These are phyloP conservation scores for Calonectria henricotiae DNA, from an alignment of 2,329 filamentous ascomycete species.

Conservation along the genomic window DNA sequence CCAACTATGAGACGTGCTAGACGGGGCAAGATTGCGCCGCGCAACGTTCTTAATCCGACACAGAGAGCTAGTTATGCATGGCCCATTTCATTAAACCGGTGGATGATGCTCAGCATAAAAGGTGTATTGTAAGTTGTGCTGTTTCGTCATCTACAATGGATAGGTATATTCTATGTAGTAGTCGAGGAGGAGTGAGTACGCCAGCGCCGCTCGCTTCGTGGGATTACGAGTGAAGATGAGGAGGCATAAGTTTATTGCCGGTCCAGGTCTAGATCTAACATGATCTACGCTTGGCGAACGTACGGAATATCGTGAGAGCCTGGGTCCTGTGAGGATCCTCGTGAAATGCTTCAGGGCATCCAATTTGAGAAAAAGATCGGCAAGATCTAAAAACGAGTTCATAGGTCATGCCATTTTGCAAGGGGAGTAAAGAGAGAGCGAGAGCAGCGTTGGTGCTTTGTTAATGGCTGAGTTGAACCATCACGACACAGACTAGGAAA, in stretches of 20 bases:
- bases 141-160: no score
- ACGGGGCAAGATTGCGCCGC: no score
- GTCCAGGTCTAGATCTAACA: conserved; percentile 70
- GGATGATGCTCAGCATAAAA: no score
- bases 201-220: conserved; percentile 18
- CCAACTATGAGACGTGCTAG: no score
- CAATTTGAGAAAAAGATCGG: conserved; percentile 32
- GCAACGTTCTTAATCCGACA: no score
- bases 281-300: conserved; percentile 53
- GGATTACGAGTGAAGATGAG: conserved; percentile 56
- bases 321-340: conserved; percentile 43
- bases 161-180: no score
- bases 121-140: no score
- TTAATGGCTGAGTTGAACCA: no score
- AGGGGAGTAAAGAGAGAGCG: no score
- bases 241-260: conserved; percentile 62
- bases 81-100: no score
- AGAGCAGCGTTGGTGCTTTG: neutral
- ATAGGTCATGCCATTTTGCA: neutral
- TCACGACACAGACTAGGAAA: neutral
- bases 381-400: neutral
- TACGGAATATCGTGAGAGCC: conserved; percentile 42
- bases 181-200: no score
- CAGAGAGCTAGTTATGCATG: no score
- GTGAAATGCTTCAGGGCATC: conserved; percentile 43